Conservation (phyloP, 2,329 filamentous ascomycete genomes). For the Allantophomopsis cytisporea region DNA sequence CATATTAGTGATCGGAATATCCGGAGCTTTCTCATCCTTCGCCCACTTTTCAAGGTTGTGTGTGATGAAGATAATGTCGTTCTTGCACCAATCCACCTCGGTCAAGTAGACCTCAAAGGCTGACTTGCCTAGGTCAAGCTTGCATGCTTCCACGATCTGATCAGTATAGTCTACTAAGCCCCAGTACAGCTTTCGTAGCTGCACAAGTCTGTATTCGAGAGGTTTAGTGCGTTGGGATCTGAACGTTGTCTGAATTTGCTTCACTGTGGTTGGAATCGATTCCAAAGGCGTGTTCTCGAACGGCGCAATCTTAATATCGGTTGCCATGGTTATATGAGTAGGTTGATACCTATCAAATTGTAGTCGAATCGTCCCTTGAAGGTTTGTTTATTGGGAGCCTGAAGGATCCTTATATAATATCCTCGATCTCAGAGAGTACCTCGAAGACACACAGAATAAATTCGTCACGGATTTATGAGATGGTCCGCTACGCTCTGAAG, state of each 20-base stretch:
- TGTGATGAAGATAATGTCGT: slow-evolving; percentile 67
- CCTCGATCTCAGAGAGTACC: too few species aligned
- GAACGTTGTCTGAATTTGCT: slow-evolving; percentile 55
- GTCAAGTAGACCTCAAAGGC: slow-evolving; percentile 58
- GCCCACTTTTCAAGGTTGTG: slow-evolving; percentile 71
- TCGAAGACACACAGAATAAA: too few species aligned
- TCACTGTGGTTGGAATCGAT: slow-evolving; percentile 47
- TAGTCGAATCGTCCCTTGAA: too few species aligned
- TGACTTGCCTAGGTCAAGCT: slow-evolving; percentile 67
- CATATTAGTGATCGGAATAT: slow-evolving; percentile 55
- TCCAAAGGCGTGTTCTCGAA: slow-evolving; percentile 53
- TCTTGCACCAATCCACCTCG: slow-evolving; percentile 68
- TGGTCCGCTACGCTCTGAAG: too few species aligned
- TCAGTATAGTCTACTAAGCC: slow-evolving; percentile 66
- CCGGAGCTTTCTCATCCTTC: slow-evolving; percentile 63
- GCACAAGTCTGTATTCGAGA: slow-evolving; percentile 66
- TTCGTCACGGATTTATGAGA: too few species aligned
- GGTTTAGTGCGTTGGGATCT: slow-evolving; percentile 69
- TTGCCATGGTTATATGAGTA: slow-evolving; percentile 5
- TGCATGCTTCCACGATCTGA: slow-evolving; percentile 61
- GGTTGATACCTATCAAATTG: too few species aligned
- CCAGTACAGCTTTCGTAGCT: slow-evolving; percentile 95
- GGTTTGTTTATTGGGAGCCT: too few species aligned
- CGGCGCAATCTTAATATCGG: slow-evolving; percentile 11
- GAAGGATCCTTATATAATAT: too few species aligned